These are phyloP conservation scores for Colletotrichum liriopes DNA, from an alignment of 2,329 filamentous ascomycete species.

Conservation along the genomic window DNA sequence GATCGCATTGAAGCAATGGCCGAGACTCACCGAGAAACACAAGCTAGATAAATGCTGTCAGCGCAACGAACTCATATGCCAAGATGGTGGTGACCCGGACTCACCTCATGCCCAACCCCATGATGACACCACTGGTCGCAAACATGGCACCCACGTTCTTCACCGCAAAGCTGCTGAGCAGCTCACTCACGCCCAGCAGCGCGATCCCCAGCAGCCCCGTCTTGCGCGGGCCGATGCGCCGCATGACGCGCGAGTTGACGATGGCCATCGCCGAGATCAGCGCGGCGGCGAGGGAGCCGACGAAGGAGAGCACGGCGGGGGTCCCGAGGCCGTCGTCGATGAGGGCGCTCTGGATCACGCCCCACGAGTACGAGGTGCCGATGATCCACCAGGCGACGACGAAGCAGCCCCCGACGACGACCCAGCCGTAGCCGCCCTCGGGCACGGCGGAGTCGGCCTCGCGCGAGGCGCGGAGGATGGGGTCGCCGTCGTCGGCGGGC, in stretches of 20 bases:
- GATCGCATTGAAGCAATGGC: too few species aligned
- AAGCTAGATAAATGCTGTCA: constrained; percentile 9
- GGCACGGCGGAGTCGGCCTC: constrained; percentile 63
- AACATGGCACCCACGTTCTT: constrained; percentile 55
- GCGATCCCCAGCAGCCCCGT: constrained; percentile 65
- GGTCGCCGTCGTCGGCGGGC: constrained; percentile 21
- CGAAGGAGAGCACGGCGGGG: constrained; percentile 70
- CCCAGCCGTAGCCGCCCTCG: constrained; percentile 72
- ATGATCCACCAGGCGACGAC: constrained; percentile 70
- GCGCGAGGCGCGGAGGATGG: constrained; percentile 59
- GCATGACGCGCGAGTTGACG: constrained; percentile 66
- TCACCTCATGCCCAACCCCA: constrained; percentile 52
- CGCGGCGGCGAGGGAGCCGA: constrained; percentile 68
- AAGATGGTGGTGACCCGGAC: not conserved
- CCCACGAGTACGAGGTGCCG: constrained; percentile 72
- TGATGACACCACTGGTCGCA: constrained; percentile 51
- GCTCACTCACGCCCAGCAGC: constrained; percentile 65
- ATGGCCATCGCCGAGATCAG: constrained; percentile 68
- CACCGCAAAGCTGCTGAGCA: constrained; percentile 59
- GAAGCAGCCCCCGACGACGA: constrained; percentile 66
- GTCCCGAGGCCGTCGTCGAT: constrained; percentile 63
- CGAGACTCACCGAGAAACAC: constrained; percentile 27
- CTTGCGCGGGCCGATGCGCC: constrained; percentile 62
- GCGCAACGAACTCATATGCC: not conserved
- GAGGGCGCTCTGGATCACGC: constrained; percentile 71